These are phyloP conservation scores for Kodamaea sagamina DNA, from an alignment of 805 yeast genomes.

Conservation along the genomic window DNA sequence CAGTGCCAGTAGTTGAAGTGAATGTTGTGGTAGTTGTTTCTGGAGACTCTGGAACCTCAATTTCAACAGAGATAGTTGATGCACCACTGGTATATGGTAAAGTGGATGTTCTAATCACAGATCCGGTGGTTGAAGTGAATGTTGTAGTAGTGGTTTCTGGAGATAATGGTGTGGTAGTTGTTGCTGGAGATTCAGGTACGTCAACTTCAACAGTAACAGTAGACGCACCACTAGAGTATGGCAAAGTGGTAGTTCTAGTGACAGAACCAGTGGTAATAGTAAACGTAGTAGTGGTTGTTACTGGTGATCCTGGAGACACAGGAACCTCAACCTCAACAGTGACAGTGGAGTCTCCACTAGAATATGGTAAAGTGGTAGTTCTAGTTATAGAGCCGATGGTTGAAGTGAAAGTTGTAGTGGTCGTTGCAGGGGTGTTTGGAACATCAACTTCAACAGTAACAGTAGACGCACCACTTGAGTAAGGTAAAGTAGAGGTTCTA, in stretches of 20 bases:
- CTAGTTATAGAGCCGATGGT: not conserved
- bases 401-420: conserved; percentile 1
- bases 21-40: not conserved
- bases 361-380: not conserved
- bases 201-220: conserved; percentile 11
- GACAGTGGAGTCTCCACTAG: not conserved
- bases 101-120: conserved; percentile 9
- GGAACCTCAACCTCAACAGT: conserved; percentile 7
- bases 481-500: conserved; percentile 10
- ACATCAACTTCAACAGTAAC: conserved; percentile 10
- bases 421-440: too few species aligned
- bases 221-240: conserved; percentile 4
- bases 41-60: conserved; percentile 6
- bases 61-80: conserved; percentile 7
- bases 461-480: conserved; percentile 3
- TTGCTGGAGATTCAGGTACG: not conserved
- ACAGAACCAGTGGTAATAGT: conserved; percentile 5
- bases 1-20: conserved; percentile 1
- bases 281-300: conserved; percentile 1
- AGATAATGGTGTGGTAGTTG: too few species aligned
- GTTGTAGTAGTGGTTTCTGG: too few species aligned
- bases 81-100: conserved; percentile 6
- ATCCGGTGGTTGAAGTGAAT: conserved; percentile 1
- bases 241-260: conserved; percentile 10
- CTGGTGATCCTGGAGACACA: not conserved